A percentile compares a stretch with the other conserved stretches of the same genome.
Conservation (phyloP, 2,329 filamentous ascomycete genomes). For the Macrophomina pseudophaseolina region DNA sequence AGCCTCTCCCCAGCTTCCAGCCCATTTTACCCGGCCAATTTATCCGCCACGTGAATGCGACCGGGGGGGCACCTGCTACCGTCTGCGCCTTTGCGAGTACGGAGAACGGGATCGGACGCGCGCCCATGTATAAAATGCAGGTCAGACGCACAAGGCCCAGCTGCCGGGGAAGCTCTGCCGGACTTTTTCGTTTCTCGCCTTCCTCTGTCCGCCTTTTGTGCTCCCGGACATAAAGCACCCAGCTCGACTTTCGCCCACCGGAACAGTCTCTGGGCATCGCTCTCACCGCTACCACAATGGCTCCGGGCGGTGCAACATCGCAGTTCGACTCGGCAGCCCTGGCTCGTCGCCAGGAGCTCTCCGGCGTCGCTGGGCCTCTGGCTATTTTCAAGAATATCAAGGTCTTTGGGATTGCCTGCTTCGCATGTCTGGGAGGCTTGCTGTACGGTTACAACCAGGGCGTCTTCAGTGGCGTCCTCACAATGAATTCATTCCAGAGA, state of each 20-base stretch:
- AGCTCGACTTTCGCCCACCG: neutral
- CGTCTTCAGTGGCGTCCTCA: conserved; percentile 72
- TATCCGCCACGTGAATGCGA: conserved; percentile 13
- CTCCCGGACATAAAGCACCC: neutral
- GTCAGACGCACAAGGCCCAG: conserved; percentile 5
- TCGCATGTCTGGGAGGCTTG: conserved; percentile 58
- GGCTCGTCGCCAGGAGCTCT: conserved; percentile 47
- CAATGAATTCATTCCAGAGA: conserved; percentile 53
- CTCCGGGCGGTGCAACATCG: conserved; percentile 41
- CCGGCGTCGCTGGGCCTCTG: conserved; percentile 50
- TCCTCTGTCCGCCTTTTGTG: neutral
- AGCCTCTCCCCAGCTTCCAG: neutral
- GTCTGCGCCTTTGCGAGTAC: conserved; percentile 6
- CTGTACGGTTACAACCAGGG: conserved; percentile 77
- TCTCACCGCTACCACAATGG: conserved; percentile 36
- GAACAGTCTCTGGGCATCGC: neutral
- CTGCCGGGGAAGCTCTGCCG: conserved; percentile 14
- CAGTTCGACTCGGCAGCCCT: conserved; percentile 49
- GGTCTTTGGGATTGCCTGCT: conserved; percentile 61
- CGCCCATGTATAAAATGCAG: conserved; percentile 15
- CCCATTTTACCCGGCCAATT: conserved; percentile 16
- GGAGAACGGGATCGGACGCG: conserved; percentile 3
- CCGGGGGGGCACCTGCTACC: neutral
- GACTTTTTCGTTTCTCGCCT: neutral
- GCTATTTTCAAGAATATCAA: conserved; percentile 59